A percentile compares a stretch with the other conserved stretches of the same genome.
These are phyloP conservation scores for Fusarium nematophilum DNA, from an alignment of 2,329 filamentous ascomycete genomes.

Conservation along the genomic window DNA sequence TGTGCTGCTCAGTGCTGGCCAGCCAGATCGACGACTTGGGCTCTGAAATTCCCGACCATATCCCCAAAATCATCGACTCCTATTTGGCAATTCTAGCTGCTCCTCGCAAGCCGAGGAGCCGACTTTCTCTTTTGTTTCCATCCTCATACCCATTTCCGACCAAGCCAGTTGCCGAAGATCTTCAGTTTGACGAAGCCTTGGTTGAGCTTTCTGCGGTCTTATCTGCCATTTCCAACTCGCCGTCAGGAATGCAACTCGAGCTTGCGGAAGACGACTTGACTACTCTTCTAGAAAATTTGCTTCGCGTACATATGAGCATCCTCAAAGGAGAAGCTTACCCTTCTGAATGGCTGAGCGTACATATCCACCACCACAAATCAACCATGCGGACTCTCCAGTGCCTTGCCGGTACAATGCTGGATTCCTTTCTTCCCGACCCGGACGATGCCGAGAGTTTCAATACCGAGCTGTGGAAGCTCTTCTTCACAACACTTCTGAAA, in stretches of 20 bases:
- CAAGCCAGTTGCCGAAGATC: slow-evolving; percentile 71
- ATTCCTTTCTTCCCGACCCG: slow-evolving; percentile 85
- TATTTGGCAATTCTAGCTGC: slow-evolving; percentile 79
- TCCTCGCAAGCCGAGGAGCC: slow-evolving; percentile 65
- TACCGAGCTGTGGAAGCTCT: slow-evolving; percentile 92
- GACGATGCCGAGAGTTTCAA: slow-evolving; percentile 94
- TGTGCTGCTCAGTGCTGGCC: slow-evolving; percentile 93
- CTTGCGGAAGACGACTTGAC: slow-evolving; percentile 79
- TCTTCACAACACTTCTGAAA: slow-evolving; percentile 89
- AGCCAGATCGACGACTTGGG: slow-evolving; percentile 84
- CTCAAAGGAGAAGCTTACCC: slow-evolving; percentile 92
- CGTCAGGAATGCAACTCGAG: slow-evolving; percentile 78
- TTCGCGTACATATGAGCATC: slow-evolving; percentile 90
- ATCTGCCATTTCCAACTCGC: slow-evolving; percentile 81
- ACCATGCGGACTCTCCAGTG: slow-evolving; percentile 88
- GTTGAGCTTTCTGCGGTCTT: slow-evolving; percentile 90
- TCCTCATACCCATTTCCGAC: slow-evolving; percentile 89
- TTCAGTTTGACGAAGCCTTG: slow-evolving; percentile 83
- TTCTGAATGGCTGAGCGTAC: slow-evolving; percentile 87
- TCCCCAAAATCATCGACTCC: slow-evolving; percentile 90
- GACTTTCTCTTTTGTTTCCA: slow-evolving; percentile 90
- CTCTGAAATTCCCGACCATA: slow-evolving; percentile 86
- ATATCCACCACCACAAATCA: slow-evolving; percentile 92
- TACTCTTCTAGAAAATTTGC: slow-evolving; percentile 78
- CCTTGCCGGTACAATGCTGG: slow-evolving; percentile 81